phyloP scores from a whole-genome alignment of 345 rosid species.

The Triadica sebifera region DNA sequence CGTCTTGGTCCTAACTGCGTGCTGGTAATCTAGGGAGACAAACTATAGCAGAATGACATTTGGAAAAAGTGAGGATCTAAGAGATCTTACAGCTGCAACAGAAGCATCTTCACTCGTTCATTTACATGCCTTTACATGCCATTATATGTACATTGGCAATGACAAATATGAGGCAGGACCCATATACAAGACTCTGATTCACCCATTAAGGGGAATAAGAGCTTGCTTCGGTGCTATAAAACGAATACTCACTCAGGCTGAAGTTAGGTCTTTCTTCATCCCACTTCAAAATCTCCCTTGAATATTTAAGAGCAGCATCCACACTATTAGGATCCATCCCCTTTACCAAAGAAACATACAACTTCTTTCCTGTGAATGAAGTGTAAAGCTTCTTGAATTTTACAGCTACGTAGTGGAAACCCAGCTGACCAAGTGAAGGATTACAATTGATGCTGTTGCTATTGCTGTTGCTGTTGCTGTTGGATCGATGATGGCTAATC shows the following conservation, averaged over 20 bases:
- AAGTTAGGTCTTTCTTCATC: constrained; percentile 68
- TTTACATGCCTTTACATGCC: constrained; percentile 33
- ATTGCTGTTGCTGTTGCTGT: constrained; percentile 46
- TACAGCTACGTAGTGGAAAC: constrained; percentile 73
- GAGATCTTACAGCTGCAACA: neutral
- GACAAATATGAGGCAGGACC: constrained; percentile 1
- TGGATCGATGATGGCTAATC: constrained; percentile 54
- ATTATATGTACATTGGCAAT: constrained; percentile 29
- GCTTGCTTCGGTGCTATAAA: constrained; percentile 58
- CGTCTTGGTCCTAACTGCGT: neutral
- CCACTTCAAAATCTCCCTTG: constrained; percentile 93
- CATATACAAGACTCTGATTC: constrained; percentile 8
- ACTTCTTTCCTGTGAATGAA: constrained; percentile 64
- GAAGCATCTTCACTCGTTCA: constrained; percentile 15
- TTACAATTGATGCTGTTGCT: constrained; percentile 57
- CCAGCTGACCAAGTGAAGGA: constrained; percentile 81
- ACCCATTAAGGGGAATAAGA: constrained; percentile 37
- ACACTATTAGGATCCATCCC: constrained; percentile 65
- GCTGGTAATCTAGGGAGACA: neutral
- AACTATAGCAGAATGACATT: neutral
- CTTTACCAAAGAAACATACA: constrained; percentile 63
- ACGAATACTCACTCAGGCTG: constrained; percentile 52
- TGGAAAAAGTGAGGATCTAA: neutral
- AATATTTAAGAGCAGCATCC: constrained; percentile 56
- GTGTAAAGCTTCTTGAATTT: constrained; percentile 82